These are phyloP conservation scores for Zostera marina DNA, from an alignment of 116 monocot species.

Conservation along the genomic window DNA sequence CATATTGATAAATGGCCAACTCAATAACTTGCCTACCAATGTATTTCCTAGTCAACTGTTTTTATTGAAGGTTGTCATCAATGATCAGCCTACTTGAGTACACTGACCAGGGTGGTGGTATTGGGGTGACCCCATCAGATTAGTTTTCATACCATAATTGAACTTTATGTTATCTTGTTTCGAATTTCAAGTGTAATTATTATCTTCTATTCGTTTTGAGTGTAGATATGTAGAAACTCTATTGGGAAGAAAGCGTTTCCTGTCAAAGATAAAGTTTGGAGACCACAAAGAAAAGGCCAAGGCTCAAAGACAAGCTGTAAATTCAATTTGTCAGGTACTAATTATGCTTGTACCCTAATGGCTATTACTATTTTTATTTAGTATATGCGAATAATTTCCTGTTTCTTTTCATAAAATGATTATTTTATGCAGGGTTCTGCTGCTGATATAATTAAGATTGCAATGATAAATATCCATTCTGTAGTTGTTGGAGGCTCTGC, in stretches of 20 bases:
- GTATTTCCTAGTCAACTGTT: no score
- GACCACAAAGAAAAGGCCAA: constrained; percentile 76
- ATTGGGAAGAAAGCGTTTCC: constrained; percentile 77
- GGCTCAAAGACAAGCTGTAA: constrained; percentile 97
- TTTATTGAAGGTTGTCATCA: no score
- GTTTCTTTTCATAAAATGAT: neutral
- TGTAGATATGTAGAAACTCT: constrained; percentile 82
- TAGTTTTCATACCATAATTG: neutral
- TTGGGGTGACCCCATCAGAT: no score
- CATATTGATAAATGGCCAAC: no score
- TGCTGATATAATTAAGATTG: constrained; percentile 94
- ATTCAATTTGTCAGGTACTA: constrained; percentile 94
- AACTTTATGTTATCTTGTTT: neutral
- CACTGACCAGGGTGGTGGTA: no score
- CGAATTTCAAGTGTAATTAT: neutral
- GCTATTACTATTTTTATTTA: neutral
- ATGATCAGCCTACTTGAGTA: no score
- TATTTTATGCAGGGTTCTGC: constrained; percentile 60
- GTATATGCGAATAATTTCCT: neutral
- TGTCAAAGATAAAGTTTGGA: constrained; percentile 81
- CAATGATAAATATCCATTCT: constrained; percentile 88
- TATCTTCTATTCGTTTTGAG: neutral
- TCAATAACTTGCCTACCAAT: no score
- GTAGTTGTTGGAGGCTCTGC: constrained; percentile 23
- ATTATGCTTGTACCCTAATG: constrained; percentile 1